A percentile compares a stretch with the other conserved stretches of the same genome.
Conservation (phyloP, 2,329 filamentous ascomycete genomes). For the Myriosclerotinia scirpicola region DNA sequence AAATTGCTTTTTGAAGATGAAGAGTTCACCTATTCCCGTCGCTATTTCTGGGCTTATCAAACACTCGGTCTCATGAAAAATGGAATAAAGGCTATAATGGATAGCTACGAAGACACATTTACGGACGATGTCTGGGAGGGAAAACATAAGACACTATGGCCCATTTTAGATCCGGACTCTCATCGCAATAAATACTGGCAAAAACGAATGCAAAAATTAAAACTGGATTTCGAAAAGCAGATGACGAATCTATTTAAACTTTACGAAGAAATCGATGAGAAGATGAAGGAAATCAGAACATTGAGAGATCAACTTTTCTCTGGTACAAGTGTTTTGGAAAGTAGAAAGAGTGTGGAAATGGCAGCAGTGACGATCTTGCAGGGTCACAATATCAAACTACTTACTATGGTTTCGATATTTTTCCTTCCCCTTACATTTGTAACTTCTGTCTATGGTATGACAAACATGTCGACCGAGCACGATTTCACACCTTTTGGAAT, state of each 20-base stretch:
- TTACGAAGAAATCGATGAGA: constrained; percentile 48
- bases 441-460: constrained; percentile 58
- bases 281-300: constrained; percentile 54
- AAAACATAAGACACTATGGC: constrained; percentile 55
- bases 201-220: constrained; percentile 48
- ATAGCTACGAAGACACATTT: constrained; percentile 57
- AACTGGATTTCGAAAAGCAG: constrained; percentile 47
- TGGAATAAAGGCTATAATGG: constrained; percentile 57
- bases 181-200: constrained; percentile 49
- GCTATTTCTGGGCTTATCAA: constrained; percentile 64
- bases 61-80: constrained; percentile 60
- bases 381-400: constrained; percentile 59
- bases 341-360: constrained; percentile 57
- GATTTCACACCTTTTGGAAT: constrained; percentile 49
- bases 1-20: constrained; percentile 61
- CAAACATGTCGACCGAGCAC: constrained; percentile 46
- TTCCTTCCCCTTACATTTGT: constrained; percentile 63
- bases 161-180: constrained; percentile 49
- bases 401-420: constrained; percentile 55
- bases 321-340: constrained; percentile 62
- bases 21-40: constrained; percentile 54
- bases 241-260: constrained; percentile 45
- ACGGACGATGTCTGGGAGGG: constrained; percentile 60
- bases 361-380: constrained; percentile 54
- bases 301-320: constrained; percentile 62